phyloP scores from a whole-genome alignment of 2,329 filamentous ascomycete species.

The Gremmenia infestans region DNA sequence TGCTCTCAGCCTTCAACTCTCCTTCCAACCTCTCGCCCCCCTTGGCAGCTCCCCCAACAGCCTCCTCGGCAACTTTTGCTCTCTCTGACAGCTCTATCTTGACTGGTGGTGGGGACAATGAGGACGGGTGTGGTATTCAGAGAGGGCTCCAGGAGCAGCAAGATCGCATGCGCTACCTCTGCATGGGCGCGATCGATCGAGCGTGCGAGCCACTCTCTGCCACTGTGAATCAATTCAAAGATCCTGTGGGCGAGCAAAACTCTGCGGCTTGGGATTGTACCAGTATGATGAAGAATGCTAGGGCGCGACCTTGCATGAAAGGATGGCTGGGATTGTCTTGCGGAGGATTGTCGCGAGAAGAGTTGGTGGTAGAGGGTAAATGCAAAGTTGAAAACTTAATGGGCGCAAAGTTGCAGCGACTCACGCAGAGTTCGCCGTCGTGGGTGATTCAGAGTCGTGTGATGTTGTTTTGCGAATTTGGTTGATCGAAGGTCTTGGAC shows the following conservation, averaged over 20 bases:
- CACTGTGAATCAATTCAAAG: not conserved
- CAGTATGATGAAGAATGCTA: slow-evolving; percentile 21
- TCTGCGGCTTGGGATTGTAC: slow-evolving; percentile 8
- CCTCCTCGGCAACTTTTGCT: slow-evolving; percentile 24
- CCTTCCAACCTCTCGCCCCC: slow-evolving; percentile 24
- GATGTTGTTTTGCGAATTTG: not conserved
- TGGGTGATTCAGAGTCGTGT: not conserved
- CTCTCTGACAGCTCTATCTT: slow-evolving; percentile 33
- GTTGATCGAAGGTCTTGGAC: not conserved
- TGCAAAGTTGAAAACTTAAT: not conserved
- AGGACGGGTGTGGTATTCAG: not conserved
- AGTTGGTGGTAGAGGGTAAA: not conserved
- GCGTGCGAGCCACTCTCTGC: not conserved
- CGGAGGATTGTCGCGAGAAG: not conserved
- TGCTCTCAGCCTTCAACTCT: slow-evolving; percentile 30
- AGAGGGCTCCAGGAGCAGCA: slow-evolving; percentile 17
- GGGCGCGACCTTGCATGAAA: slow-evolving; percentile 28
- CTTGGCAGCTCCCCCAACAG: slow-evolving; percentile 23
- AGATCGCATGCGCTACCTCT: slow-evolving; percentile 28
- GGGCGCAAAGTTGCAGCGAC: not conserved
- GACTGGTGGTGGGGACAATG: slow-evolving; percentile 21
- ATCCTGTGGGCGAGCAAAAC: slow-evolving; percentile 3
- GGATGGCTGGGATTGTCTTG: slow-evolving; percentile 16
- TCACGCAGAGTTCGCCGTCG: not conserved
- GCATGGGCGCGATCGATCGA: slow-evolving; percentile 28